A percentile compares a stretch with the other conserved stretches of the same genome.
Evolutionary conservation across 192 early-diverging fungal genomes (phyloP).

Genomic region (Geosiphon pyriformis): DNA sequence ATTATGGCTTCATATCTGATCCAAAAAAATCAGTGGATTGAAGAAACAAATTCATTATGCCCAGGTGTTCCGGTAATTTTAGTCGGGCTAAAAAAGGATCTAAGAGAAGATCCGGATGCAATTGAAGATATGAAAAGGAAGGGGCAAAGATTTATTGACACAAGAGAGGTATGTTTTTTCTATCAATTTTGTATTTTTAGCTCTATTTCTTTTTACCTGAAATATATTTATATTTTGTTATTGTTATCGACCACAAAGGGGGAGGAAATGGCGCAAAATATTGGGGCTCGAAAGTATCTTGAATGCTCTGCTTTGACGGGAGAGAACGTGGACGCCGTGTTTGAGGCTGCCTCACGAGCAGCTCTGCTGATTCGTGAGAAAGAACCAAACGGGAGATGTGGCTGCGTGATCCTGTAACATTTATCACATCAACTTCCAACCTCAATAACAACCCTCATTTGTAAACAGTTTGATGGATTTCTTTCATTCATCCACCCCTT

Average conservation of each 20-base stretch:
- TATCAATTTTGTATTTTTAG: neutral
- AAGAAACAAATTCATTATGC: constrained; percentile 80
- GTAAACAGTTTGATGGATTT: no score
- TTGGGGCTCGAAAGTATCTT: constrained; percentile 74
- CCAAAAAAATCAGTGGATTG: constrained; percentile 82
- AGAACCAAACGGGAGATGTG: neutral
- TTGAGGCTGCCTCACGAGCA: constrained; percentile 44
- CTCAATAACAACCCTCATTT: no score
- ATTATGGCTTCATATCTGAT: no score
- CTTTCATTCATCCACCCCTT: no score
- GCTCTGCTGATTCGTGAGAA: constrained; percentile 25
- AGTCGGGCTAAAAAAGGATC: constrained; percentile 86
- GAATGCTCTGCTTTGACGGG: constrained; percentile 77
- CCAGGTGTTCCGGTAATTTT: constrained; percentile 76
- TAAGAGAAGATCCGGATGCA: constrained; percentile 68
- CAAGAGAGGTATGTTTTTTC: constrained; percentile 51
- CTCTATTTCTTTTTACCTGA: neutral
- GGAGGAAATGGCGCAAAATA: constrained; percentile 53
- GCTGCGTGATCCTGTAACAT: neutral
- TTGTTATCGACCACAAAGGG: constrained; percentile 44
- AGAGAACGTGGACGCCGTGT: constrained; percentile 60
- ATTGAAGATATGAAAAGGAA: constrained; percentile 65
- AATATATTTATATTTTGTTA: neutral
- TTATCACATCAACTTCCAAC: no score
- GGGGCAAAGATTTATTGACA: constrained; percentile 63